phyloP scores from a whole-genome alignment of 805 yeast genomes.

The Yarrowia sp. region DNA sequence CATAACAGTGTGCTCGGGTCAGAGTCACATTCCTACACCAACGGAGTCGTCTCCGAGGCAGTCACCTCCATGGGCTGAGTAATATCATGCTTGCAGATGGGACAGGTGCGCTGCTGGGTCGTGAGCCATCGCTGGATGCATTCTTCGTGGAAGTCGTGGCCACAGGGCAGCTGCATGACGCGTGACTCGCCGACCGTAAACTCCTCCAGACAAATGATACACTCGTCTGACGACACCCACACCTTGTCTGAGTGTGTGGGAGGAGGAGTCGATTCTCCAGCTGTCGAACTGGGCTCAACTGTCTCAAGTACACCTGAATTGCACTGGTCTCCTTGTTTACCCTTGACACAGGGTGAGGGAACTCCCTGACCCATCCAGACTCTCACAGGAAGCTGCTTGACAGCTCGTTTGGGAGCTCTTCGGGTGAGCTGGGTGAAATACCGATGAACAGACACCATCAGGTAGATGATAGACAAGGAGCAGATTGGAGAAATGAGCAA shows the following conservation, averaged over 20 bases:
- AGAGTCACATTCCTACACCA: conserved; percentile 1
- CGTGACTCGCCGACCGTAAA: conserved; percentile 57
- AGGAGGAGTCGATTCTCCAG: background rate
- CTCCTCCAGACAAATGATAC: conserved; percentile 66
- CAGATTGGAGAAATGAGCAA: conserved; percentile 53
- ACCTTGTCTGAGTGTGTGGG: conserved; percentile 45
- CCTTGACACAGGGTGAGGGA: conserved; percentile 4
- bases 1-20: too few relatives aligned
- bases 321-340: background rate
- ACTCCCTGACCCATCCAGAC: conserved; percentile 46
- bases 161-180: conserved; percentile 63
- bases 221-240: conserved; percentile 59
- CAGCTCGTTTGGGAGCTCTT: conserved; percentile 52
- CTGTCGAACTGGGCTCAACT: background rate
- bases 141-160: conserved; percentile 64
- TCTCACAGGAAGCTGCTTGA: conserved; percentile 51
- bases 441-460: conserved; percentile 50
- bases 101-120: conserved; percentile 61
- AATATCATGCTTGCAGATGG: conserved; percentile 61
- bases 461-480: conserved; percentile 51
- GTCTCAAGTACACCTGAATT: conserved; percentile 9
- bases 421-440: conserved; percentile 49
- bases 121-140: conserved; percentile 69
- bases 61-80: conserved; percentile 40
- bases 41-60: conserved; percentile 19